Evolutionary conservation across 805 yeast genomes (phyloP), one percentile per base, ranked within the genome.

Genomic region (Sugiyamaella qingdaonensis): DNA sequence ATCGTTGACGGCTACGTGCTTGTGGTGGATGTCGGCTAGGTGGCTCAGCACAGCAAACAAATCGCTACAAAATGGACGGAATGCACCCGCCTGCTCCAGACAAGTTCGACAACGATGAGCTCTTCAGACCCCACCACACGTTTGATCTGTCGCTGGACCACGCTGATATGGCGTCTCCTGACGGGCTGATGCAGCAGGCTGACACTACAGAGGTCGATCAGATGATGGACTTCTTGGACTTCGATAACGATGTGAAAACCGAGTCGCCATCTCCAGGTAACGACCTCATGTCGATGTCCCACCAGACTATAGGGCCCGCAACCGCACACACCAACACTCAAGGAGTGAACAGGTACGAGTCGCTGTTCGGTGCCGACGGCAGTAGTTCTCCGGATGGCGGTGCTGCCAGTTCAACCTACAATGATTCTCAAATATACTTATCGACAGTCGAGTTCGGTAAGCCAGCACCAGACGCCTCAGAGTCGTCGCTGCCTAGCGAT

Each of bases 381-480:
- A 24, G 29, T 24, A 7, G 29, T 3, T 24, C 29, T 24, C 29
- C 29, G 29, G 7, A 24, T 3, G 29, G 29, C 7, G 29, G 29
- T 7, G 29, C 29, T n/a, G n/a, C n/a, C n/a, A n/a, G n/a, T 24
- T 24, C 7, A 24, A 39, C 52, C 29, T 78, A 73, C 59, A 80
- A 78, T 24, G 59, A 61, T 7, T 74, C 81, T 16, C 71, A 84
- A 55, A 73, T 73, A 39, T 80, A 77, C 61, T 63, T 81, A 14
- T 69, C 80, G 59, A 76, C 76, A 51, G 67, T 81, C 52, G 78
- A 78, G 57, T 82, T 82, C 63, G 86, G 86, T 37, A 73, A 69
- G 36, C 31, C 29, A 32, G 27, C 27, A 47, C 45, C 16, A 27
- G 11, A 31, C 9, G 32, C 42, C 16, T 16, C 47, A 2, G 52